These are phyloP conservation scores for Coccinonectria pachysandricola DNA, from an alignment of 2,329 filamentous ascomycete species.

Conservation along the genomic window DNA sequence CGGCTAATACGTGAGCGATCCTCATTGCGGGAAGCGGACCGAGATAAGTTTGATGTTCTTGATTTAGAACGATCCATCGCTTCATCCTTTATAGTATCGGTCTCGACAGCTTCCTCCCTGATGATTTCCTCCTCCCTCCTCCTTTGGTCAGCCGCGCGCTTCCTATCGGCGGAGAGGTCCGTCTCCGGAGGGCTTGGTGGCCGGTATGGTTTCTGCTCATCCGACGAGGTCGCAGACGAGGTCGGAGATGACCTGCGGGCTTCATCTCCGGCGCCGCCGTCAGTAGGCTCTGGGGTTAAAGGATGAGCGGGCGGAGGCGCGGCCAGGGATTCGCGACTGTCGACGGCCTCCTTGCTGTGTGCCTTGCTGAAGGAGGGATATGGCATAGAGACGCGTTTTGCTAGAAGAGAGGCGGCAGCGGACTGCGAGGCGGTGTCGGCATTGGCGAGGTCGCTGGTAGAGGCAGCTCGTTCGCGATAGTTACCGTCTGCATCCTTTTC, in stretches of 20 bases:
- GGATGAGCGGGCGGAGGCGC: conserved; percentile 30
- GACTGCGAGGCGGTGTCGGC: conserved; percentile 33
- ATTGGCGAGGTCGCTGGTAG: conserved; percentile 37
- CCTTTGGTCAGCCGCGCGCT: conserved; percentile 15
- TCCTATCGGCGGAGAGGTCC: conserved; percentile 40
- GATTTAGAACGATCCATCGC: conserved; percentile 29
- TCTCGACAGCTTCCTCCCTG: conserved; percentile 23
- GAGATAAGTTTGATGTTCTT: conserved; percentile 32
- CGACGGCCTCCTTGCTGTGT: conserved; percentile 78
- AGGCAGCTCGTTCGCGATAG: conserved; percentile 19
- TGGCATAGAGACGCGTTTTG: conserved; percentile 45
- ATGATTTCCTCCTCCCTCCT: conserved; percentile 14
- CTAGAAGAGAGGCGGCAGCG: conserved; percentile 22
- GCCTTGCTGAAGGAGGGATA: conserved; percentile 84
- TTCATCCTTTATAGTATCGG: conserved; percentile 18
- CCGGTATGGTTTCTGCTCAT: conserved; percentile 35
- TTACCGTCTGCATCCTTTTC: conserved; percentile 25
- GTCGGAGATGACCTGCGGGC: conserved; percentile 6
- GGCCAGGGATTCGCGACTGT: conserved; percentile 45
- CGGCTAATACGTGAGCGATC: conserved; percentile 42
- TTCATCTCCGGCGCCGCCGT: conserved; percentile 31
- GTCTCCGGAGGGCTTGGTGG: conserved; percentile 57
- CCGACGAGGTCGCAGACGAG: conserved; percentile 11
- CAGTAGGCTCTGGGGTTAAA: conserved; percentile 62
- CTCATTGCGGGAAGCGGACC: conserved; percentile 36